phyloP scores from a whole-genome alignment of 371 early-diverging fungal genomes.

The Mortierella sp. region DNA sequence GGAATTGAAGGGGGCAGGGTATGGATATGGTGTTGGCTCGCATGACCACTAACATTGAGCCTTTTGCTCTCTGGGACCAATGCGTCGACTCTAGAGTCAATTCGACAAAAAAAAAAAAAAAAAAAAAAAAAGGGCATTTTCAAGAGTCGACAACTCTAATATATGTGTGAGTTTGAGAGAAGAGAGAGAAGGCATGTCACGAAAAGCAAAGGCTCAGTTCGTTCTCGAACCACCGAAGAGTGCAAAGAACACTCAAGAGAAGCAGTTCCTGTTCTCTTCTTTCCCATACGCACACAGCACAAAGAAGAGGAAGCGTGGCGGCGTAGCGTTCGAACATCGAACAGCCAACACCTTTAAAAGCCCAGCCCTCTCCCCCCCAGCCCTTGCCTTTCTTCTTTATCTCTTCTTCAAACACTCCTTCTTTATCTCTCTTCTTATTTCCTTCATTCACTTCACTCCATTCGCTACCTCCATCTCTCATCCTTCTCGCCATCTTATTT shows the following conservation, averaged over 20 bases:
- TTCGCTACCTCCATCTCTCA: neutral
- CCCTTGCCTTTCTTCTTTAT: neutral
- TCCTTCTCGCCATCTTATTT: no score
- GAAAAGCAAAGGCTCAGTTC: neutral
- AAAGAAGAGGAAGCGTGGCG: neutral
- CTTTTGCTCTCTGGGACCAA: neutral
- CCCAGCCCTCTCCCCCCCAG: neutral
- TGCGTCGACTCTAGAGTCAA: neutral
- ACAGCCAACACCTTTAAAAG: neutral
- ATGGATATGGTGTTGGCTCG: neutral
- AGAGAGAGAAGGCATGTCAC: no score
- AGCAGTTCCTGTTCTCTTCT: neutral
- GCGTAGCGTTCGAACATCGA: neutral
- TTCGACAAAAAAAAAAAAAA: neutral
- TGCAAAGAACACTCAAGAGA: neutral
- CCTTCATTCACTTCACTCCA: neutral
- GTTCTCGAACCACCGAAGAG: neutral
- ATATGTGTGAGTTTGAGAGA: neutral
- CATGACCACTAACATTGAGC: neutral
- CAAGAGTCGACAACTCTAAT: constrained; percentile 7
- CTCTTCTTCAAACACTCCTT: neutral
- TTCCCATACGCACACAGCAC: no score
- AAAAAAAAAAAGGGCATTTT: neutral
- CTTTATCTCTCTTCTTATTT: neutral
- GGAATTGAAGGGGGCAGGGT: neutral